These are phyloP conservation scores for Ceratocystis lukuohia DNA, from an alignment of 2,329 filamentous ascomycete genomes.

Conservation along the genomic window DNA sequence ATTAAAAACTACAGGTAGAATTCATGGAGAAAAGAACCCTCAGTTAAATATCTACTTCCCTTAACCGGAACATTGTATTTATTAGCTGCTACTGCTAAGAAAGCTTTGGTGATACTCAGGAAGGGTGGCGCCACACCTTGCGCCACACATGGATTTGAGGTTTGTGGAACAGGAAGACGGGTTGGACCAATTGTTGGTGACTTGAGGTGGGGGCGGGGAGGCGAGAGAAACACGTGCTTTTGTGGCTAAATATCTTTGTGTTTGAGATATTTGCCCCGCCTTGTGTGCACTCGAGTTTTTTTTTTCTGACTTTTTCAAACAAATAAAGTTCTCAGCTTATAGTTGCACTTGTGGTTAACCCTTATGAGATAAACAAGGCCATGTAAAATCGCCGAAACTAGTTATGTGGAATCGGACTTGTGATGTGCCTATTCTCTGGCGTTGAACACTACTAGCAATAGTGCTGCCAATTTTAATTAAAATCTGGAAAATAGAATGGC, in stretches of 20 bases:
- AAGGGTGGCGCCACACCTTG: neutral
- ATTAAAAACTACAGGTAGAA: neutral
- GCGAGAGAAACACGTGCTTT: constrained; percentile 9
- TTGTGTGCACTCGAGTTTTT: neutral
- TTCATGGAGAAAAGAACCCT: too few species aligned
- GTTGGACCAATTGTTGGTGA: neutral
- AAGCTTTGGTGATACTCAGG: neutral
- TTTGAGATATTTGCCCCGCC: neutral
- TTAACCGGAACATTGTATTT: too few species aligned
- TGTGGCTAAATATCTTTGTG: constrained; percentile 6
- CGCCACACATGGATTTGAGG: neutral
- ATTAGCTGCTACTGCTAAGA: neutral
- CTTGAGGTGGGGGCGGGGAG: constrained; percentile 1
- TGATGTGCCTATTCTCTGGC: neutral
- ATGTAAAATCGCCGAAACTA: neutral
- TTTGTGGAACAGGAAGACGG: neutral
- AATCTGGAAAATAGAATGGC: neutral
- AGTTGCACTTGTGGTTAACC: neutral
- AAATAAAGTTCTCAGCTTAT: neutral
- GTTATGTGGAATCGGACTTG: too few species aligned
- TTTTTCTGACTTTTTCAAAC: neutral
- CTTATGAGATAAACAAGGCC: neutral
- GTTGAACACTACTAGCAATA: neutral
- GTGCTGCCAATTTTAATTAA: neutral
- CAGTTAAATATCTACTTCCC: too few species aligned